Conservation (phyloP, 1,284 basidiomycete species). For the Leccinum pallidistipes region DNA sequence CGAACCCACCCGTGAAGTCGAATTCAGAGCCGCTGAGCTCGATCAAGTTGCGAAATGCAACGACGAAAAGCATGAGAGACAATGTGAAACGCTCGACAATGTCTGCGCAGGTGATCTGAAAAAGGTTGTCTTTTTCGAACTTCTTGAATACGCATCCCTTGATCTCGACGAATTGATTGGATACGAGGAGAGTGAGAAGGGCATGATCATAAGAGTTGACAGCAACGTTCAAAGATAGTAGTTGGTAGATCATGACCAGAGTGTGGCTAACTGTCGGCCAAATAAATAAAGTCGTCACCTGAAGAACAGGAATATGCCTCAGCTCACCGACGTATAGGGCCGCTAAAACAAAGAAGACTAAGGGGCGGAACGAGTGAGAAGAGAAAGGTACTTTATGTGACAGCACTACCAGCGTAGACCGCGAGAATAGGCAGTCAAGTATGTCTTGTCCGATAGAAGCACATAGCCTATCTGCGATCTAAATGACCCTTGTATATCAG, state of each 20-base stretch:
- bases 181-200: constrained; percentile 90
- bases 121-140: constrained; percentile 99
- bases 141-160: constrained; percentile 99
- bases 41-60: constrained; percentile 94
- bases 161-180: constrained; percentile 99
- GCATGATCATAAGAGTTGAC: constrained; percentile 99
- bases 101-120: constrained; percentile 98
- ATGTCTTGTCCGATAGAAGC: constrained; percentile 98
- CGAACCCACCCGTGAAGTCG: constrained; percentile 67
- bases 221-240: constrained; percentile 94
- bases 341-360: constrained; percentile 85
- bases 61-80: constrained; percentile 86
- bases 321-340: constrained; percentile 80
- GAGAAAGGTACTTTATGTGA: constrained; percentile 61
- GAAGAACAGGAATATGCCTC: neutral
- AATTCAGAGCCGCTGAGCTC: constrained; percentile 91
- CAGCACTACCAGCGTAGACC: constrained; percentile 82
- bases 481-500: neutral
- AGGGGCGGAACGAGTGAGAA: constrained; percentile 69
- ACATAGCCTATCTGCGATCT: constrained; percentile 96
- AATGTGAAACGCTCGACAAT: constrained; percentile 98
- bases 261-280: constrained; percentile 75
- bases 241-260: constrained; percentile 96
- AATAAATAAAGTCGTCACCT: neutral
- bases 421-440: constrained; percentile 93